Evolutionary conservation across 129 eudicot species (phyloP).

Genomic region (Apium graveolens): DNA sequence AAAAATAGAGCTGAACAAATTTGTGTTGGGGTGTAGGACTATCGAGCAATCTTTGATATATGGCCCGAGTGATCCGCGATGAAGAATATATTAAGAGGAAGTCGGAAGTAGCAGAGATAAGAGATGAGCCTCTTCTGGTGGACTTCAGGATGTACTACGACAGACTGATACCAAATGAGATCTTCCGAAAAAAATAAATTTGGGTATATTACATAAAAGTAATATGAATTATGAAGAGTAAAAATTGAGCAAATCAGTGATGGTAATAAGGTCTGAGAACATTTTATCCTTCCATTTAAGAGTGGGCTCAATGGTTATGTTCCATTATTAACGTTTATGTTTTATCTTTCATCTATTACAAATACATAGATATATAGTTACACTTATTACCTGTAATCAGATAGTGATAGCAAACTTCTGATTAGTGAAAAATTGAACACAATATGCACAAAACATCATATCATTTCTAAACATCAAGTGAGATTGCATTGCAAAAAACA

Average conservation of each 20-base stretch:
- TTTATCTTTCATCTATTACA: background rate
- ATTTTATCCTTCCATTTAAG: background rate
- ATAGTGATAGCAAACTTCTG: constrained; percentile 55
- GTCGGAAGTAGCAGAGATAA: background rate
- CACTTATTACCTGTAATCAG: constrained; percentile 72
- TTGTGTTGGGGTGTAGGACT: background rate
- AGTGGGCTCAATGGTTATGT: background rate
- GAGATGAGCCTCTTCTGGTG: background rate
- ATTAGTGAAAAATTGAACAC: constrained; percentile 87
- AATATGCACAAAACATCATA: constrained; percentile 44
- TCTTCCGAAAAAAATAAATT: too few species aligned
- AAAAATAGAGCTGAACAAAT: background rate
- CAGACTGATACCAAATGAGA: background rate
- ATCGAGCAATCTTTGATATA: background rate
- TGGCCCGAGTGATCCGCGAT: background rate
- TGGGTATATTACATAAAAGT: background rate
- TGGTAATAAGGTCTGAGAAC: background rate
- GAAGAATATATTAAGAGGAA: background rate
- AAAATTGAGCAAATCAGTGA: background rate
- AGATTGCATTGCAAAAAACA: background rate
- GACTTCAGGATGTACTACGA: background rate
- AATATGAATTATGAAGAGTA: background rate
- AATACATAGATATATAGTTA: background rate
- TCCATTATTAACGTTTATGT: too few species aligned
- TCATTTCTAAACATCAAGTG: too few species aligned